These are phyloP conservation scores for Baorangia bicolor DNA, from an alignment of 768 basidiomycete genomes.

Conservation along the genomic window DNA sequence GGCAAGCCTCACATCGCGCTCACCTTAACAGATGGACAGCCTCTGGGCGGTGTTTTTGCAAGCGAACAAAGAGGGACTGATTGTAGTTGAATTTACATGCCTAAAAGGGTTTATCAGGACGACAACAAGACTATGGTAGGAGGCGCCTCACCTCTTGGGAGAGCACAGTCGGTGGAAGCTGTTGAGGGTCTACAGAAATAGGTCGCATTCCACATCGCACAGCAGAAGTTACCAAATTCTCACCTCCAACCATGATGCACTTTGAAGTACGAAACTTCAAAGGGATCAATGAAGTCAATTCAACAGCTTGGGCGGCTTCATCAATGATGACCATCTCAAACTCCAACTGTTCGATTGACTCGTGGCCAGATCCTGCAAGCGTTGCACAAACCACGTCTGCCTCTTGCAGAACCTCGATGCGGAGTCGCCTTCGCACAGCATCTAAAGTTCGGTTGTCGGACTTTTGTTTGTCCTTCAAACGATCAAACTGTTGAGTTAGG, in stretches of 20 bases:
- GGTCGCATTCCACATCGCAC: not conserved
- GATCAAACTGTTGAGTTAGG: conserved; percentile 70
- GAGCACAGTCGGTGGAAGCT: conserved; percentile 92
- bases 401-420: conserved; percentile 74
- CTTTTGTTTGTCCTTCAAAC: conserved; percentile 78
- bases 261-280: conserved; percentile 80
- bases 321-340: conserved; percentile 98
- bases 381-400: conserved; percentile 96
- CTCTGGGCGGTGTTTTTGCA: conserved; percentile 77
- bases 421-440: conserved; percentile 69
- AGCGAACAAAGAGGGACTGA: conserved; percentile 88
- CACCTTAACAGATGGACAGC: conserved; percentile 90
- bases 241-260: conserved; percentile 93
- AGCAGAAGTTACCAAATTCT: conserved; percentile 1
- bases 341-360: conserved; percentile 74
- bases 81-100: conserved; percentile 76
- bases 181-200: conserved; percentile 65
- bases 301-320: conserved; percentile 96
- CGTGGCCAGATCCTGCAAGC: conserved; percentile 90
- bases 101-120: conserved; percentile 33
- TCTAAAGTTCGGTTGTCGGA: conserved; percentile 81
- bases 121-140: conserved; percentile 22
- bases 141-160: conserved; percentile 50
- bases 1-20: conserved; percentile 9
- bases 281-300: conserved; percentile 92